Evolutionary conservation across 805 yeast species (phyloP), one percentile per base, ranked within the genome.

Genomic region (Nakazawaea populi): DNA sequence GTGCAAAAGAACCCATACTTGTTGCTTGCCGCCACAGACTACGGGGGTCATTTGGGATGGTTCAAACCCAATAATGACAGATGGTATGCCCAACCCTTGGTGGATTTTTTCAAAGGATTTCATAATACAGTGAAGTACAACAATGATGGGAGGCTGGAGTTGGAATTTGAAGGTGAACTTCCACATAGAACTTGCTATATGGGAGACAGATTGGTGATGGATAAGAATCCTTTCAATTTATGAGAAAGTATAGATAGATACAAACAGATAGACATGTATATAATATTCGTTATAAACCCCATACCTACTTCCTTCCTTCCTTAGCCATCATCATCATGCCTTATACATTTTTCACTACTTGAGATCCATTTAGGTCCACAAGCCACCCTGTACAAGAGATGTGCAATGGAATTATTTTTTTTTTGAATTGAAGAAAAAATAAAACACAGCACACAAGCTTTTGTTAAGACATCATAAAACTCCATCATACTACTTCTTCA

Each of bases 41-140:
- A 77, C 48, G 96, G 96, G 6, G 95, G 96, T 1, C 96, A 88
- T 65, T 73, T 88, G 49, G 94, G 88, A n/a, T 88, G 85, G 85
- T 88, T 81, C 54, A 72, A 76, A 55, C 66, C 72, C 45, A 68
- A 74, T 29, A 85, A 86, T 29, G 71, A 72, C 41, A 77, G 89
- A 58, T 89, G 96, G 96, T 80, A 75, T 56, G 66, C 79, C 4
- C 68, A 70, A 6, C 85, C 84, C 29, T 53, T 82, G 41, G 64
- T 79, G 29, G 67, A 69, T 51, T 72, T 76, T 55, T 62, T 78
- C 53, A 55, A 58, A 32, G 61, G 66, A 4, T 63, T 72, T 48
- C 63, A 73, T 44, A 55, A 42, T 10, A 14, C 29, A 6, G 46
- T 42, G 38, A 42, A 31, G 31, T 14, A 14, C 6, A 29, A 42